These are phyloP conservation scores for Cyberlindnera maritima DNA, from an alignment of 805 yeast species.

Conservation along the genomic window DNA sequence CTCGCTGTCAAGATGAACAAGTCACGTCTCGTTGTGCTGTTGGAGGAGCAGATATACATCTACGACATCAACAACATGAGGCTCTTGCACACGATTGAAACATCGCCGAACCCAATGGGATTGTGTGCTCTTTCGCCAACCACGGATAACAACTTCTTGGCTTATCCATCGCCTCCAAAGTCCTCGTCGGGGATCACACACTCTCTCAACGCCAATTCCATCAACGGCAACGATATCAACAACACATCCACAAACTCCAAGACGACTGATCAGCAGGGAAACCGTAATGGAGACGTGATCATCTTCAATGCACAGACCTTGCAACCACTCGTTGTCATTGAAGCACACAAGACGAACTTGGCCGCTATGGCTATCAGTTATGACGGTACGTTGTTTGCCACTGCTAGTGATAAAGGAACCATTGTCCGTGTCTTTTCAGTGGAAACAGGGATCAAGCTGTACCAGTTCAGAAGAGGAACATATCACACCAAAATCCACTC, in stretches of 20 bases:
- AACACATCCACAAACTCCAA: background rate
- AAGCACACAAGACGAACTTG: slow-evolving; percentile 69
- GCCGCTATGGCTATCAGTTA: slow-evolving; percentile 61
- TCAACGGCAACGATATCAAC: background rate
- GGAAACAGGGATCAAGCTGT: slow-evolving; percentile 57
- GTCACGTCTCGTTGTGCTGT: slow-evolving; percentile 57
- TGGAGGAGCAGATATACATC: slow-evolving; percentile 64
- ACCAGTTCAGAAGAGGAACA: slow-evolving; percentile 77
- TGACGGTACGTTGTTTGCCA: slow-evolving; percentile 67
- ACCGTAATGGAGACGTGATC: slow-evolving; percentile 61
- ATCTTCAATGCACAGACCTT: slow-evolving; percentile 59
- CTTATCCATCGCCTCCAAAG: slow-evolving; percentile 77
- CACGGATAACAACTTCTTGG: slow-evolving; percentile 51
- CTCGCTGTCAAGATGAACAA: slow-evolving; percentile 63
- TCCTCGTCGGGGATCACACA: slow-evolving; percentile 26
- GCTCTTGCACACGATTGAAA: slow-evolving; percentile 53
- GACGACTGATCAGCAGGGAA: slow-evolving; percentile 25
- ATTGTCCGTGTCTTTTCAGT: slow-evolving; percentile 68
- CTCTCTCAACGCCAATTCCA: slow-evolving; percentile 2
- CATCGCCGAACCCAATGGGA: slow-evolving; percentile 48
- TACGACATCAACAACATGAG: slow-evolving; percentile 74
- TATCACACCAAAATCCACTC: slow-evolving; percentile 81
- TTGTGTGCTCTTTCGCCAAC: slow-evolving; percentile 60
- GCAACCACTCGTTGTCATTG: slow-evolving; percentile 65
- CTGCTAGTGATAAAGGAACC: slow-evolving; percentile 78